Base-by-base conservation (phyloP, 257 asterid species). In the Solanum lycopersicoides region DNA sequence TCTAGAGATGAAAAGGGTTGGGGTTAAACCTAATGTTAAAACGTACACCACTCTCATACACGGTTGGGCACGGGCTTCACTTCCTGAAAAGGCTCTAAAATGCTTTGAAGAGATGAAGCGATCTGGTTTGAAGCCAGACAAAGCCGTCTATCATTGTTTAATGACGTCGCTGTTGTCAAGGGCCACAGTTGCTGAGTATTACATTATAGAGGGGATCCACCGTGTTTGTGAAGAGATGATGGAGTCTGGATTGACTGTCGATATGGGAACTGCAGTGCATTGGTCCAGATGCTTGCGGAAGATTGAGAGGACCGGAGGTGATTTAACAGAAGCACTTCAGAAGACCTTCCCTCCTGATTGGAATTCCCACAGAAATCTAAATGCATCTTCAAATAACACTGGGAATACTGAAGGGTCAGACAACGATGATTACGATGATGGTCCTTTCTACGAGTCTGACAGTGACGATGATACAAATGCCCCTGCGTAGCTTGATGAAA, bases 211-310 rank as follows among this genome's bases (percentile, higher is more conserved):
- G 0, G 98, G 98, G 56, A 93, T 97, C 89, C 89, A 92, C 56
- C 59, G 12, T 25, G 53, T 97, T 69, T 93, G 98, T 88, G 94
- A 90, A 10, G 99, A 97, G 92, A 96, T 97, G 98, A 93, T 90
- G 30, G 93, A 90, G 12, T 86, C 88, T 12, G 97, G 91, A 41
- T 50, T 96, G 75, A 91, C 90, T 5, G 95, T 97, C 14, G 99
- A 97, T 77, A 96, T 97, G 99, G 99, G 98, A 47, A 97, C 99
- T 7, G 99, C 99, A 1, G 99, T 97, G 87, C 98, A 95, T 90
- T 97, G 99, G 99, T 96, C 98, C 0, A 95, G 86, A 91, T 93
- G 98, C 91, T 83, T 97, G 73, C 93, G 93, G 69, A 95, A 94
- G 92, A 96, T 97, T 25, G 99, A 97, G 85, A 86, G 94, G 73